Percentiles rank a stretch among this genome's conserved stretches.
Evolutionary conservation across 345 rosid genomes (phyloP).

Genomic region (Passiflora organensis): DNA sequence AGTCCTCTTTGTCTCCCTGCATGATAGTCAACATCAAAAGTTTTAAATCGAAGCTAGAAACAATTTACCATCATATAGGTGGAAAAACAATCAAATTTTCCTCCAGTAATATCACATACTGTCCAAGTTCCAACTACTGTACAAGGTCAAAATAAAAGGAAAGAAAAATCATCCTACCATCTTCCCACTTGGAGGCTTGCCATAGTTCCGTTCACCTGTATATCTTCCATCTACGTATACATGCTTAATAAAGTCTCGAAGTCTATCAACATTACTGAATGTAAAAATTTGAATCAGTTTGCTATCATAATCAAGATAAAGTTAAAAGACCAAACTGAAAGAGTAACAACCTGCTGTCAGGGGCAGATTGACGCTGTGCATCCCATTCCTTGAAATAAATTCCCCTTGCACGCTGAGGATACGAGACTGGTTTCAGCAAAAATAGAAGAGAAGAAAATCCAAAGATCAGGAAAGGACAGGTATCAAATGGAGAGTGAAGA

Average conservation of each 20-base stretch:
- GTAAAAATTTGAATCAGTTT: conserved; percentile 24
- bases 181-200: conserved; percentile 71
- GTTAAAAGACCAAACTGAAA: conserved; percentile 2
- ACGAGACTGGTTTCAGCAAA: background rate
- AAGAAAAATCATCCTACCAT: conserved; percentile 56
- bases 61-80: background rate
- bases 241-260: conserved; percentile 85
- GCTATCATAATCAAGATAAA: conserved; percentile 2
- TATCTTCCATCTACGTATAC: conserved; percentile 83
- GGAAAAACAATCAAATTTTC: conserved; percentile 1
- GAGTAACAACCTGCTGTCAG: conserved; percentile 66
- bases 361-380: conserved; percentile 60
- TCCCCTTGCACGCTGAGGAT: conserved; percentile 72
- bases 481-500: background rate
- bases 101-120: background rate
- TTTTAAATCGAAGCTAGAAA: background rate
- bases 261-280: conserved; percentile 72
- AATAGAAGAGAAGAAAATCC: conserved; percentile 1
- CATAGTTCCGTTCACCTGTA: conserved; percentile 61
- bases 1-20: conserved; percentile 74
- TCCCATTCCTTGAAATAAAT: conserved; percentile 87
- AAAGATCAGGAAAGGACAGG: background rate
- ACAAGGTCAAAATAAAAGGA: too few species aligned
- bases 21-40: conserved; percentile 13
- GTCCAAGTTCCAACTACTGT: too few species aligned